Evolutionary conservation across 129 eudicot genomes (phyloP), one percentile per base, ranked within the genome.

Genomic region (Helianthus annuus): DNA sequence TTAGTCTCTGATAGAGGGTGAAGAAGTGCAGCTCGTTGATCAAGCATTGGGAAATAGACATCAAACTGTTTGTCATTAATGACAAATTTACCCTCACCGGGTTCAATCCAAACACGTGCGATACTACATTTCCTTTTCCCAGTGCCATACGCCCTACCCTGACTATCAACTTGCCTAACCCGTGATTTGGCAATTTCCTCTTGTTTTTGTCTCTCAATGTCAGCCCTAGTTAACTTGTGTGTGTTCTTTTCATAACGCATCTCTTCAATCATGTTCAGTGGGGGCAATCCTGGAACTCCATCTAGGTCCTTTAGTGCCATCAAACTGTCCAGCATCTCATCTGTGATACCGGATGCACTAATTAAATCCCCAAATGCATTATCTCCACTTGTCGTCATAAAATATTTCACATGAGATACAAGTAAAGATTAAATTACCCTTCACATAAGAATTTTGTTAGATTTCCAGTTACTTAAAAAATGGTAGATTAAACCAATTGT

Each of bases 31-130:
- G 98, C 98, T 13, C 98, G 91, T 16, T 89, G 94, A 83, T 92
- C 98, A 70, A 92, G 91, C 98, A 89, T 86, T 0, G 98, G 98
- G 68, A 92, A 92, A 76, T 89, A 92, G 14, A 83, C 95, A 76
- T 92, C 98, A 73, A 89, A 89, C 29, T 92, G 95, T 66, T 92
- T 87, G 77, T 89, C 98, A 75, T 92, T 92, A 4, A 92, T 80
- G 15, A 73, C 48, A 58, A 89, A 92, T 49, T 85, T 87, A 32
- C 98, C 98, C 51, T 79, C 85, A 6, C 98, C 98, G 49, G 98
- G 98, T 73, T 92, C 82, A 80, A 92, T 74, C 96, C 98, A 92
- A 3, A 92, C 98, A 71, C 96, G 95, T 17, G 98, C 98, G 66
- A 92, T 85, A 62, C 98, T 89, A 75, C 98, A 92, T 78, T 92